Evolutionary conservation across 148 eudicot genomes (phyloP).

Genomic region (Cornus controversa): DNA sequence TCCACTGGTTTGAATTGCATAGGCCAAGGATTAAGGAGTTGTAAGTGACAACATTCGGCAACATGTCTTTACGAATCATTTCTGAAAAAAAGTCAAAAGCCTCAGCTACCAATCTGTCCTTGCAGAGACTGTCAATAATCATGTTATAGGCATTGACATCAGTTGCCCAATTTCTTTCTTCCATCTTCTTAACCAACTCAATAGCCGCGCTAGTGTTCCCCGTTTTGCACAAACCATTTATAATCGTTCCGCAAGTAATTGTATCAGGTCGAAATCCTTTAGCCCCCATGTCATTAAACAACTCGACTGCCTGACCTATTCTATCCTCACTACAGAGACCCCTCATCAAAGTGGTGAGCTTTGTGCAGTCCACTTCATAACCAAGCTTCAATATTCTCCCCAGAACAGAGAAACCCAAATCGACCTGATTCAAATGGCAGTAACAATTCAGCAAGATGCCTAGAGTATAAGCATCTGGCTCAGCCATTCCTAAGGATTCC

Average conservation of each 20-base stretch:
- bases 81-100: neutral
- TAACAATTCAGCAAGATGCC: constrained; percentile 16
- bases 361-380: neutral
- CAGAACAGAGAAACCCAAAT: constrained; percentile 21
- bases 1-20: neutral
- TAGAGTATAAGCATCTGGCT: neutral
- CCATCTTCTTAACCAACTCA: neutral
- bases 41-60: neutral
- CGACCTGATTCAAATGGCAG: constrained; percentile 9
- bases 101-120: neutral
- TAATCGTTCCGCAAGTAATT: neutral
- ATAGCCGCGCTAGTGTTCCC: constrained; percentile 1
- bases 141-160: neutral
- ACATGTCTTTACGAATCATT: neutral
- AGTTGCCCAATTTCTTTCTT: neutral
- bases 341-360: constrained; percentile 10
- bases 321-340: neutral
- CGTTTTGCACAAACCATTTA: neutral
- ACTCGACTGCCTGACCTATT: neutral
- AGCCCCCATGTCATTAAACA: neutral
- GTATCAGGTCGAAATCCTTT: neutral
- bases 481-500: neutral
- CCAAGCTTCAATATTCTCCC: constrained; percentile 17
- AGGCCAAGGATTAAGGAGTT: neutral
- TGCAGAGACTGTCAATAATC: constrained; percentile 12